Conservation (phyloP, 768 basidiomycete species). For the Podaxis sp. region DNA sequence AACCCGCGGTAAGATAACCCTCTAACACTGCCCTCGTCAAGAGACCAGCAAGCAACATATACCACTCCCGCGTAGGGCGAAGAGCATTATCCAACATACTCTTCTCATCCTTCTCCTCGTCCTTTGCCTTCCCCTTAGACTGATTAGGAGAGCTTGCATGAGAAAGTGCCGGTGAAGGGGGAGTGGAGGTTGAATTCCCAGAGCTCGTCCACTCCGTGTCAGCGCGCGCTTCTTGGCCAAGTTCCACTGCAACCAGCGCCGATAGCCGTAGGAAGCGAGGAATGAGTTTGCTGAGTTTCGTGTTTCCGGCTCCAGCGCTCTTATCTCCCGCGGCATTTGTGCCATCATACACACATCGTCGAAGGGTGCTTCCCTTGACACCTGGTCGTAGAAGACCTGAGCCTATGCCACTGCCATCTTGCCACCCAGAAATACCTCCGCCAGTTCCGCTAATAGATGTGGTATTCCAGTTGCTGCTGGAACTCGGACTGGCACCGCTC, state of each 20-base stretch:
- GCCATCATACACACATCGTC: conserved; percentile 41
- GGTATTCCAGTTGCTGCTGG: conserved; percentile 8
- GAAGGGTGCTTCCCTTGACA: conserved; percentile 54
- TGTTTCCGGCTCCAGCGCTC: conserved; percentile 52
- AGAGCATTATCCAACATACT: conserved; percentile 50
- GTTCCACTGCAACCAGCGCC: conserved; percentile 75
- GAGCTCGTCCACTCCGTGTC: conserved; percentile 14
- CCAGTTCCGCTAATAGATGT: conserved; percentile 19
- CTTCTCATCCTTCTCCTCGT: conserved; percentile 15
- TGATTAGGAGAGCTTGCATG: not conserved
- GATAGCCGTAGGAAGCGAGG: conserved; percentile 75
- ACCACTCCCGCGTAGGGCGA: conserved; percentile 77
- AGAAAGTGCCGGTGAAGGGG: not conserved
- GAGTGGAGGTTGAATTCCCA: not conserved
- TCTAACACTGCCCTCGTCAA: conserved; percentile 83
- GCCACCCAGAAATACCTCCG: conserved; percentile 69
- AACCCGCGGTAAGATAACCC: conserved; percentile 80
- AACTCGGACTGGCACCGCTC: not conserved
- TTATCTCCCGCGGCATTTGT: conserved; percentile 20
- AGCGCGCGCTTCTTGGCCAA: conserved; percentile 68
- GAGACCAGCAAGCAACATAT: conserved; percentile 72
- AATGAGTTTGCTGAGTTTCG: conserved; percentile 64
- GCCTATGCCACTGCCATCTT: conserved; percentile 73
- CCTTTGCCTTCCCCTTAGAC: conserved; percentile 2
- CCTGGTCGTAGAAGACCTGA: conserved; percentile 64